Evolutionary conservation across 306 rosid species (phyloP).

Genomic region (Fragaria iinumae): DNA sequence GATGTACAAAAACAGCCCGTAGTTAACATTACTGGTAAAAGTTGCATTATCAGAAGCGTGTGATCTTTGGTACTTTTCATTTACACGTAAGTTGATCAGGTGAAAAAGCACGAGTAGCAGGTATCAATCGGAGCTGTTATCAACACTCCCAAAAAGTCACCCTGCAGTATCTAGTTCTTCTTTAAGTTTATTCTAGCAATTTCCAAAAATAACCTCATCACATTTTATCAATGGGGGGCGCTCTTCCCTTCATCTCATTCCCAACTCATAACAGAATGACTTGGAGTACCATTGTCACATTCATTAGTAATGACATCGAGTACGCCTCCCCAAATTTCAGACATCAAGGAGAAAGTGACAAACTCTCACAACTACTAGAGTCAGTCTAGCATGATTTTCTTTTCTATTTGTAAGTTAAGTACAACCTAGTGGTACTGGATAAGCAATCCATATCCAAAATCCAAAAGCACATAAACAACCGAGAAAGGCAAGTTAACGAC

Average conservation of each 20-base stretch:
- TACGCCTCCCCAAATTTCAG: not conserved
- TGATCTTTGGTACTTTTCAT: not conserved
- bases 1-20: not conserved
- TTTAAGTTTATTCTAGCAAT: not conserved
- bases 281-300: not conserved
- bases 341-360: not conserved
- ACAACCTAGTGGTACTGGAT: not conserved
- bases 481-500: not conserved
- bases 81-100: not conserved
- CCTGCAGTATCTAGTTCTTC: not conserved
- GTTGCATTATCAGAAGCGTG: not conserved
- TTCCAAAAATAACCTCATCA: not conserved
- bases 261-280: not conserved
- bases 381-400: not conserved
- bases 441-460: not conserved
- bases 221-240: not conserved
- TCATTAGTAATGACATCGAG: not conserved
- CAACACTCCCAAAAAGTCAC: not conserved
- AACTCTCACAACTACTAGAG: not conserved
- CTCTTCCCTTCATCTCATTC: not conserved
- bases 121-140: not conserved
- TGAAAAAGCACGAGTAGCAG: not conserved
- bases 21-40: not conserved
- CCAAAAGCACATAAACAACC: not conserved
- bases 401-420: not conserved